These are phyloP conservation scores for Camelina sativa DNA, from an alignment of 345 rosid species.

Conservation along the genomic window DNA sequence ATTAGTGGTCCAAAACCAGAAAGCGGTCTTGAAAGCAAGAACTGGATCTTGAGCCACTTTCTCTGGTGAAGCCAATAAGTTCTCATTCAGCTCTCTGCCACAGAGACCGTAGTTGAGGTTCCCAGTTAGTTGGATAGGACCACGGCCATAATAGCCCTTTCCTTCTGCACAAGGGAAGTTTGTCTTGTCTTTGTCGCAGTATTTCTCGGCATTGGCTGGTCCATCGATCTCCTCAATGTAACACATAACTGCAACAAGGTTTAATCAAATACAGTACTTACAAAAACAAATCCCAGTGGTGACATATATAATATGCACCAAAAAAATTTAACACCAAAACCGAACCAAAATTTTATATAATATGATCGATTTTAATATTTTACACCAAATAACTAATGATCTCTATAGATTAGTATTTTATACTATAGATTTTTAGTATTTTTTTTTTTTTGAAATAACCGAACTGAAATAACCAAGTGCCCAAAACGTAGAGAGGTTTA, in stretches of 20 bases:
- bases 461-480: not conserved
- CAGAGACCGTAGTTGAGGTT: constrained; percentile 67
- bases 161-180: constrained; percentile 57
- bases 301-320: not conserved
- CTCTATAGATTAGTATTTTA: not conserved
- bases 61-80: constrained; percentile 59
- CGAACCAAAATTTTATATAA: not conserved
- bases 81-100: constrained; percentile 52
- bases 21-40: constrained; percentile 63
- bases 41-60: constrained; percentile 59
- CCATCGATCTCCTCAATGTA: constrained; percentile 59
- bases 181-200: constrained; percentile 48
- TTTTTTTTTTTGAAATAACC: too few relatives aligned
- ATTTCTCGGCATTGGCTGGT: constrained; percentile 38
- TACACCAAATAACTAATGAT: not conserved
- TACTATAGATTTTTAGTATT: too few relatives aligned
- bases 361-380: not conserved
- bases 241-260: constrained; percentile 53
- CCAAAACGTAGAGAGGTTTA: not conserved
- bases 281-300: not conserved
- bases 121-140: constrained; percentile 65
- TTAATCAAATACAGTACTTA: not conserved
- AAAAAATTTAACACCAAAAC: not conserved
- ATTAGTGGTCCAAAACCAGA: constrained; percentile 71
- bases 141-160: constrained; percentile 65